Conservation (phyloP, 2,329 filamentous ascomycete species). For the Calonectria pauciramosa region DNA sequence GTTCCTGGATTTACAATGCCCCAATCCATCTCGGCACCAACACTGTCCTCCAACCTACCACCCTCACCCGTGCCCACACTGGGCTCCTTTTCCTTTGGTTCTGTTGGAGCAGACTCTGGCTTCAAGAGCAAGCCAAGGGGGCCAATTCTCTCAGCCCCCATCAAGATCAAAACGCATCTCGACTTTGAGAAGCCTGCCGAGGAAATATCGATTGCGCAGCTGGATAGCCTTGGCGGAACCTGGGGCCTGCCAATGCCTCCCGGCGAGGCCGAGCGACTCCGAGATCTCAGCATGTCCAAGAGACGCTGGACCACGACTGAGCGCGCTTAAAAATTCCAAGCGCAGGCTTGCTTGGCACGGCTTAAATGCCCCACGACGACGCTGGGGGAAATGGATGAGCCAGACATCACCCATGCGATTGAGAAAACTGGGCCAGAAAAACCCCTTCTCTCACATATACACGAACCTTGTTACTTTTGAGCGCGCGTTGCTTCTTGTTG, state of each 20-base stretch:
- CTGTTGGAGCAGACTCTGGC: slow-evolving; percentile 31
- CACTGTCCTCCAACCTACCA: slow-evolving; percentile 37
- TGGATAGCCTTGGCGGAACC: slow-evolving; percentile 57
- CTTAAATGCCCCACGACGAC: too few relatives aligned
- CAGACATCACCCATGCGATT: slow-evolving; percentile 23
- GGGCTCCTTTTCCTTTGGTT: slow-evolving; percentile 36
- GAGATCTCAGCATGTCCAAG: slow-evolving; percentile 63
- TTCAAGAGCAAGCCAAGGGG: slow-evolving; percentile 41
- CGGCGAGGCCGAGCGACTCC: slow-evolving; percentile 60
- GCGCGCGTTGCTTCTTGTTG: slow-evolving; percentile 41
- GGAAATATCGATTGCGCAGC: slow-evolving; percentile 51
- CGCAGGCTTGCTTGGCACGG: neutral
- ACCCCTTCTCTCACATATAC: slow-evolving; percentile 24
- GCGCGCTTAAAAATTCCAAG: slow-evolving; percentile 43
- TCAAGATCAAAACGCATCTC: slow-evolving; percentile 52
- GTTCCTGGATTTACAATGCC: slow-evolving; percentile 36
- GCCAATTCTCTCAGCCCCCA: slow-evolving; percentile 52
- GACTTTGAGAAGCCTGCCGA: slow-evolving; percentile 48
- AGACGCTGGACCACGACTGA: slow-evolving; percentile 71
- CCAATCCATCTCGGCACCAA: slow-evolving; percentile 35
- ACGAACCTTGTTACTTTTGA: slow-evolving; percentile 33
- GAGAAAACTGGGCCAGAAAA: slow-evolving; percentile 17
- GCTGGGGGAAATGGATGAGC: slow-evolving; percentile 24
- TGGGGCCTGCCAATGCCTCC: slow-evolving; percentile 61
- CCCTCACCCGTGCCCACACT: slow-evolving; percentile 39